Base-by-base conservation (phyloP, 257 asterid genomes). In the Penstemon eatonii region DNA sequence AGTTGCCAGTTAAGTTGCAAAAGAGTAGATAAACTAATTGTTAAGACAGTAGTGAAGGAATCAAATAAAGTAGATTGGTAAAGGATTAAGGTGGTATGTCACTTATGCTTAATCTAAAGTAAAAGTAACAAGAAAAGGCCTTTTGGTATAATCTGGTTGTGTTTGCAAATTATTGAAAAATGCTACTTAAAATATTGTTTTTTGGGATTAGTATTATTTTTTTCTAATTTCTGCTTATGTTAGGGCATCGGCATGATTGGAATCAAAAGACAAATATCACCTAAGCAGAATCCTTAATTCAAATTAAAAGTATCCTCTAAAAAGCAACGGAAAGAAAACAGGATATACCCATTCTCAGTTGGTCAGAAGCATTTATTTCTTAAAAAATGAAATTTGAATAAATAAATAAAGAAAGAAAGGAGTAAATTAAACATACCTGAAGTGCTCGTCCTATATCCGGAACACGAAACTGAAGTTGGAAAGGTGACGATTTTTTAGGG, bases 391-490 rank as follows among this genome's bases (percentile, higher is more conserved):
- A 49, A 47, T 12, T 11, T 12, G 10, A 44, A 59, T 13, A 33
- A 63, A 59, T 13, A 33, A 63, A 47, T n/a, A 63, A 15, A 67
- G 8, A 59, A 52, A 66, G 58, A 43, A n/a, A 69, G 9, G 1
- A 12, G 54, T 9, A 4, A 8, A 39, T 2, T 18, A 5, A 42
- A 42, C 60, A 7, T 4, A 83, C 95, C 80, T 83, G 85, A 64
- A 82, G 12, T 25, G 84, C 84, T 73, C 75, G 82, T 46, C 88
- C 81, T 12, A 85, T 11, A 64, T 87, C 79, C 55, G 89, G 91
- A 65, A 79, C 19, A 38, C 33, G 56, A 33, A 78, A 51, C 49
- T 19, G 68, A 68, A 71, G 81, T 3, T 77, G 67, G 43, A 60
- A 56, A 67, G 63, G 70, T 7, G 74, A 62, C 63, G 77, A 67